Evolutionary conservation across 192 early-diverging fungal species (phyloP), one percentile per base, ranked within the genome.

Genomic region (Coemansia sp.): DNA sequence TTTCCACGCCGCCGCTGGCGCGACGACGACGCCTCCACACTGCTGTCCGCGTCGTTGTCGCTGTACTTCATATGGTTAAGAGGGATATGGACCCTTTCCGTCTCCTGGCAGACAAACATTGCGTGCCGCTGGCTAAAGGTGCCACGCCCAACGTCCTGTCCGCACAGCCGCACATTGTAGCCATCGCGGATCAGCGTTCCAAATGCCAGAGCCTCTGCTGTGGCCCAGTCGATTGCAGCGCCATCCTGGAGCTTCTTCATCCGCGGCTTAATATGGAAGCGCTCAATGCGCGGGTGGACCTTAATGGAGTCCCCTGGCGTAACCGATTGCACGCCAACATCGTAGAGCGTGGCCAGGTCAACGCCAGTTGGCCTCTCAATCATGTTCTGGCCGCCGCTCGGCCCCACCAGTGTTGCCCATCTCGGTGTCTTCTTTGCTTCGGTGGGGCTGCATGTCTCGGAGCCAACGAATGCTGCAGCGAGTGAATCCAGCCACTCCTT

Each of bases 101-200:
- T 90, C 4, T 93, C 86, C 64, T 95, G 93, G 67, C 92, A 92
- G 23, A 98, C 94, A 58, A 98, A 71, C 96, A 98, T 98, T 26
- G 86, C 94, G 62, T 98, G 96, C 10, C 96, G 89, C 70, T 98
- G 96, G 29, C 93, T 95, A 73, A 98, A 98, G 0, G 96, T 98
- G 34, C 96, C 96, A 25, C 96, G 91, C 2, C 96, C 96, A 9
- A 98, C 96, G 74, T 98, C 96, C 66, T 98, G 96, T 0, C 96
- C 96, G 57, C 91, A 93, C 52, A 98, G 93, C 59, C 96, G 88
- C 4, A 97, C 94, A 72, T 92, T 87, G 66, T 89, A 87, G 12
- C 93, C 91, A 70, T 98, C 94, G 7, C 84, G 61, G 15, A 98
- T 72, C 25, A 98, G 77, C 0, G 89, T 89, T 18, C 95, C 96